Conservation (phyloP, 169 alveolate species). For the Eimeria acervulina region DNA sequence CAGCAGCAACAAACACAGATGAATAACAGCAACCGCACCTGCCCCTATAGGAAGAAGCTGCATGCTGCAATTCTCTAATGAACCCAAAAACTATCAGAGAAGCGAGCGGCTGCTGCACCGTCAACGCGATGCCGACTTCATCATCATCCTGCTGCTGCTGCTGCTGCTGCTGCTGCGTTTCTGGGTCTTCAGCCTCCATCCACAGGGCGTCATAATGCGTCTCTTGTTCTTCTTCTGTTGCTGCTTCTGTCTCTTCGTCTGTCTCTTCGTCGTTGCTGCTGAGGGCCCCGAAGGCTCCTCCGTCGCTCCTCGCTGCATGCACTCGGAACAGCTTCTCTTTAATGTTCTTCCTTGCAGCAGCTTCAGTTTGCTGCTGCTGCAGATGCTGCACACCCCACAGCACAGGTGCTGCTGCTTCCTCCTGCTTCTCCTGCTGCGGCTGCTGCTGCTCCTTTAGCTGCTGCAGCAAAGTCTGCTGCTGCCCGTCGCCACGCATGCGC, state of each 20-base stretch:
- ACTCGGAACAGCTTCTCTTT: not conserved
- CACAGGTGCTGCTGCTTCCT: not conserved
- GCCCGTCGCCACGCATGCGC: not conserved
- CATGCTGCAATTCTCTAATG: no score
- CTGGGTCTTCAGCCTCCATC: not conserved
- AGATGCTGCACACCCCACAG: slow-evolving; percentile 37
- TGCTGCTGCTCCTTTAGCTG: not conserved
- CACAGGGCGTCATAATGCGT: not conserved
- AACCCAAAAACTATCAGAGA: not conserved
- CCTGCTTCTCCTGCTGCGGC: slow-evolving; percentile 33
- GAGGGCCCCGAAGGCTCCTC: not conserved
- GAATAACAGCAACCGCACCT: not conserved
- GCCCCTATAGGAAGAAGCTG: not conserved
- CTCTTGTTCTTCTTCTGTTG: not conserved
- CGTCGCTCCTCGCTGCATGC: not conserved
- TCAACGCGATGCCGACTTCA: not conserved
- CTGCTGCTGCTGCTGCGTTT: slow-evolving; percentile 10
- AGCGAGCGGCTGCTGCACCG: slow-evolving; percentile 32
- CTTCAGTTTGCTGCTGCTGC: not conserved
- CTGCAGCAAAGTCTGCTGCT: slow-evolving; percentile 55
- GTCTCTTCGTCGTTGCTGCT: not conserved
- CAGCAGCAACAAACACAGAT: not conserved
- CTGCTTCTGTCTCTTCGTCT: not conserved
- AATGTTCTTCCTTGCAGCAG: not conserved
- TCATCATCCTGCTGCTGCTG: not conserved